phyloP scores from a whole-genome alignment of 2,329 filamentous ascomycete species.

The Aspergillus sp. region DNA sequence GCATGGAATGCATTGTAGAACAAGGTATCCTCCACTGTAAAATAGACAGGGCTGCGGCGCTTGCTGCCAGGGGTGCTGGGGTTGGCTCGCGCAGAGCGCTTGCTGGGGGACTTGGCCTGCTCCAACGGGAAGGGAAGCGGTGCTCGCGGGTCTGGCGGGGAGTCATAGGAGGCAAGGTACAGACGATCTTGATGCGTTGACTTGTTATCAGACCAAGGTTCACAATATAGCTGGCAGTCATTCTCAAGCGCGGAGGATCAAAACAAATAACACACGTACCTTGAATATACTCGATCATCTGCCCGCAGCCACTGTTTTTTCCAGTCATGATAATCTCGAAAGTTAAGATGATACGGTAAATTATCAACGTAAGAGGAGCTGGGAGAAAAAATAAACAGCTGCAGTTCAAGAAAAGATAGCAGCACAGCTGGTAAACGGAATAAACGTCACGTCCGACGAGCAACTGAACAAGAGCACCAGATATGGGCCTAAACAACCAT shows the following conservation, averaged over 20 bases:
- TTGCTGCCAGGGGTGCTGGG: conserved; percentile 50
- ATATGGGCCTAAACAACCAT: conserved; percentile 21
- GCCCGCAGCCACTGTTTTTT: conserved; percentile 60
- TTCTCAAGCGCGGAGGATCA: conserved; percentile 25
- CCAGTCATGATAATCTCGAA: conserved; percentile 36
- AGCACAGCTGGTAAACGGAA: neutral
- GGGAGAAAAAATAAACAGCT: neutral
- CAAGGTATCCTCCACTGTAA: conserved; percentile 84
- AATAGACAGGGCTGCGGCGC: conserved; percentile 69
- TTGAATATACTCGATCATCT: conserved; percentile 94
- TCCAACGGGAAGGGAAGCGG: conserved; percentile 71
- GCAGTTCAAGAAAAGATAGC: neutral
- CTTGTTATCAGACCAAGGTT: neutral
- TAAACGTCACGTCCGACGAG: conserved; percentile 6
- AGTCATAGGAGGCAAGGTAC: conserved; percentile 86
- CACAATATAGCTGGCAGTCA: neutral
- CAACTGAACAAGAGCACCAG: conserved; percentile 5
- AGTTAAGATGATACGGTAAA: conserved; percentile 1
- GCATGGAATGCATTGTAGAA: conserved; percentile 98
- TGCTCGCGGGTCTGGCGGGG: conserved; percentile 70
- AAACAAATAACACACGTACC: conserved; percentile 49
- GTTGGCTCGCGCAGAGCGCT: conserved; percentile 60
- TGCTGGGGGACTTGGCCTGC: conserved; percentile 59
- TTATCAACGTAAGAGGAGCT: neutral
- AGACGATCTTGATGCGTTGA: conserved; percentile 62